These are phyloP conservation scores for Ascochyta clinopodiicola DNA, from an alignment of 2,329 filamentous ascomycete genomes.

Conservation along the genomic window DNA sequence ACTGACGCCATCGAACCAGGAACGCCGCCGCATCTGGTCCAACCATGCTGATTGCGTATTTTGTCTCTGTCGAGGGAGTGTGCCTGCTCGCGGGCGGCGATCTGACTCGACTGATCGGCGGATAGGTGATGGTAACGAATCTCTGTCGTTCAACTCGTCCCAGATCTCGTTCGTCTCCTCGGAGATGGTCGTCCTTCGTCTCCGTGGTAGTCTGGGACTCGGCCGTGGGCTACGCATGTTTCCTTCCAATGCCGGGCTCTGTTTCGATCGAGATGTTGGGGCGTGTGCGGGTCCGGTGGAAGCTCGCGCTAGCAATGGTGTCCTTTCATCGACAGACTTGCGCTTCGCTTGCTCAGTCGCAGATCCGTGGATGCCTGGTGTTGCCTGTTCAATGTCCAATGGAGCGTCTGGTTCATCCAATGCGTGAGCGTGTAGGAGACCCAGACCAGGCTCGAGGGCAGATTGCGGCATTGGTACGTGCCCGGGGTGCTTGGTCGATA, in stretches of 20 bases:
- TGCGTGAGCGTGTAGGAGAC: conserved; percentile 74
- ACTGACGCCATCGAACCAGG: conserved; percentile 44
- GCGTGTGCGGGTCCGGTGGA: conserved; percentile 41
- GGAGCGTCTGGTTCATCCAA: conserved; percentile 56
- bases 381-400: conserved; percentile 37
- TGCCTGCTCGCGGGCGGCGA: conserved; percentile 43
- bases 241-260: conserved; percentile 30
- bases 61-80: conserved; percentile 36
- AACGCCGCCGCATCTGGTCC: conserved; percentile 44
- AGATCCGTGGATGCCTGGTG: conserved; percentile 38
- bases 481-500: conserved; percentile 42
- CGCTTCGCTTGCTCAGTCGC: conserved; percentile 36
- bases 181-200: conserved; percentile 59
- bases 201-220: conserved; percentile 34
- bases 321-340: conserved; percentile 41
- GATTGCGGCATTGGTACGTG: conserved; percentile 61
- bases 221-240: conserved; percentile 29
- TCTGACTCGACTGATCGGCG: conserved; percentile 41
- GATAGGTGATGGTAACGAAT: conserved; percentile 36
- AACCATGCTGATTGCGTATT: conserved; percentile 42
- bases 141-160: conserved; percentile 79
- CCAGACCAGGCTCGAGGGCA: conserved; percentile 80
- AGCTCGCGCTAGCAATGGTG: conserved; percentile 44
- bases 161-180: conserved; percentile 81
- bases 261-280: conserved; percentile 30